Percentiles rank a stretch among this genome's conserved stretches.
phyloP scores from a whole-genome alignment of 495 filamentous ascomycete species.

The Saxophila tyrrhenica region DNA sequence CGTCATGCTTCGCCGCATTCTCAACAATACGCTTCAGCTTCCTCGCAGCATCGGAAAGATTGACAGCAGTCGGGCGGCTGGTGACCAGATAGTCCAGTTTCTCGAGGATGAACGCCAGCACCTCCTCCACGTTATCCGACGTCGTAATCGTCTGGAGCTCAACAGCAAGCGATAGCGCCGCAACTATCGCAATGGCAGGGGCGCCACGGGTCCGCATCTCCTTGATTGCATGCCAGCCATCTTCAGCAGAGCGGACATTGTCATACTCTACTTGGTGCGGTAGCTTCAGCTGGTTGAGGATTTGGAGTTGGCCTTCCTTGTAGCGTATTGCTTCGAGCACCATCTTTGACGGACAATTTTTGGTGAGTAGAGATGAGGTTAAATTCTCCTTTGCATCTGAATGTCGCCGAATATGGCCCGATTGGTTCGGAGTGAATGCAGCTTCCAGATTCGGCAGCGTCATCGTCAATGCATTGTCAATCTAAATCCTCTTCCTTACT shows the following conservation, averaged over 20 bases:
- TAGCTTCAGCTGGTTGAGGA: conserved; percentile 81
- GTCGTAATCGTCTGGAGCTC: conserved; percentile 42
- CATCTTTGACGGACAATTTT: conserved; percentile 28
- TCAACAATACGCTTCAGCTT: conserved; percentile 56
- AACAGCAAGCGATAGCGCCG: conserved; percentile 73
- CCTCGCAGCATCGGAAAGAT: conserved; percentile 76
- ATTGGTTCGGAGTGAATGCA: background rate
- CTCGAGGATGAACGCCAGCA: conserved; percentile 52
- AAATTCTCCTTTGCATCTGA: background rate
- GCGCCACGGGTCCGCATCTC: conserved; percentile 90
- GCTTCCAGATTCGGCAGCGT: background rate
- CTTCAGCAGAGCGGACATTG: conserved; percentile 56
- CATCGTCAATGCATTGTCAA: background rate
- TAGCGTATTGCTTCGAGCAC: conserved; percentile 85
- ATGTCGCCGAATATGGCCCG: background rate
- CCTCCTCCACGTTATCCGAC: conserved; percentile 42
- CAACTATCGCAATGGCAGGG: conserved; percentile 94
- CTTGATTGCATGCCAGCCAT: conserved; percentile 87
- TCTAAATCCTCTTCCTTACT: background rate
- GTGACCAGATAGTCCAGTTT: conserved; percentile 73
- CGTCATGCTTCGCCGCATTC: conserved; percentile 29
- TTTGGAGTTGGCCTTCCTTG: conserved; percentile 58
- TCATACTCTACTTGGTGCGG: conserved; percentile 81
- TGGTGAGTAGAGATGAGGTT: background rate
- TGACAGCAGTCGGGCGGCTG: conserved; percentile 87